These are phyloP conservation scores for Trichoderma guizhouense DNA, from an alignment of 2,329 filamentous ascomycete species.

Conservation along the genomic window DNA sequence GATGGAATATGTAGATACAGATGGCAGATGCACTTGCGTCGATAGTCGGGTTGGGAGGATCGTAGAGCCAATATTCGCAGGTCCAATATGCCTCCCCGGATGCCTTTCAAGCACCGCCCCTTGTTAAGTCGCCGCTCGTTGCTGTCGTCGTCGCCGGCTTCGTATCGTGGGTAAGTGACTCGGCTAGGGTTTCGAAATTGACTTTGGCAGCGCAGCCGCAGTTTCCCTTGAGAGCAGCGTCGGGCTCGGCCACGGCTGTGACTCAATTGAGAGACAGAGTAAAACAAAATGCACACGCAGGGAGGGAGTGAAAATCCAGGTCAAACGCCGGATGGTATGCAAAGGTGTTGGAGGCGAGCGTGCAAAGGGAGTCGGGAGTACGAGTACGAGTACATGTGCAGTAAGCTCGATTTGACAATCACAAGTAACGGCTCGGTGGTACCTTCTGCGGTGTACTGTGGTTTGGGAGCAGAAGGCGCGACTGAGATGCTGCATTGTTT, in stretches of 20 bases:
- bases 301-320: conserved; percentile 9
- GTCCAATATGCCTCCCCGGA: neutral
- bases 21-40: conserved; percentile 3
- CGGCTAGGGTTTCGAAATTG: conserved; percentile 9
- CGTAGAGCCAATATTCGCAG: conserved; percentile 5
- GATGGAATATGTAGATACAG: neutral
- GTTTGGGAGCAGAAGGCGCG: conserved; percentile 13
- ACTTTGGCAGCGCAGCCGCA: conserved; percentile 1
- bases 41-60: neutral
- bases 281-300: conserved; percentile 16
- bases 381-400: neutral
- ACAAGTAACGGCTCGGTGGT: neutral
- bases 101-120: neutral
- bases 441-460: neutral
- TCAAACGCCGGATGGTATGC: conserved; percentile 18
- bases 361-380: neutral
- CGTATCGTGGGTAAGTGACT: neutral
- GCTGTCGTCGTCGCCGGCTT: neutral
- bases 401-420: conserved; percentile 6
- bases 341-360: neutral
- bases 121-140: neutral
- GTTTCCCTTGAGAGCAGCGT: neutral
- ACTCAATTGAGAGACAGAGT: conserved; percentile 18
- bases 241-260: neutral
- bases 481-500: conserved; percentile 37